A percentile compares a stretch with the other conserved stretches of the same genome.
Evolutionary conservation across 129 eudicot species (phyloP).

Genomic region (Erigeron canadensis): DNA sequence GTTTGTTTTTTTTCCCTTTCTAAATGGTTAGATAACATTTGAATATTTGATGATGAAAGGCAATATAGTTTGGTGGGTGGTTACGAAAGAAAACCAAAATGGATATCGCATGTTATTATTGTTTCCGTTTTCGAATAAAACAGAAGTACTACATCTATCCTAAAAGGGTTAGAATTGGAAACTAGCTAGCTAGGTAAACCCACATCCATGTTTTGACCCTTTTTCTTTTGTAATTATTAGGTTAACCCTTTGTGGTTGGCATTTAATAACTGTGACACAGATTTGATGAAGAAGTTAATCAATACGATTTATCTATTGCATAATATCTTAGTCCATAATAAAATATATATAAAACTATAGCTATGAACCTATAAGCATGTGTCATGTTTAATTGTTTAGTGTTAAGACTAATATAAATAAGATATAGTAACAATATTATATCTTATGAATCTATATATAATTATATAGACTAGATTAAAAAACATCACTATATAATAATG

Average conservation of each 20-base stretch:
- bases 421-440: too few relatives aligned
- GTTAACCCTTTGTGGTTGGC: neutral
- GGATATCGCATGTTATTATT: conserved; percentile 18
- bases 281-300: neutral
- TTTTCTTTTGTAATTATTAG: neutral
- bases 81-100: conserved; percentile 1
- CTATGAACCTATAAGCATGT: neutral
- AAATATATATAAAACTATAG: too few relatives aligned
- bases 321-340: neutral
- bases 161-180: conserved; percentile 22
- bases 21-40: neutral
- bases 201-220: neutral
- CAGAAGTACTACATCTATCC: conserved; percentile 1
- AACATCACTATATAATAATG: neutral
- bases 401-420: too few relatives aligned
- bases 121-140: conserved; percentile 21
- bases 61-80: conserved; percentile 17
- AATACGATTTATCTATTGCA: neutral
- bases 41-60: conserved; percentile 15
- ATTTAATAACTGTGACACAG: neutral
- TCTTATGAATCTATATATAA: too few relatives aligned
- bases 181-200: conserved; percentile 4
- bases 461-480: too few relatives aligned
- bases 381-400: too few relatives aligned
- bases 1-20: neutral